phyloP scores from a whole-genome alignment of 495 filamentous ascomycete genomes.

The Pyronema omphalodes region DNA sequence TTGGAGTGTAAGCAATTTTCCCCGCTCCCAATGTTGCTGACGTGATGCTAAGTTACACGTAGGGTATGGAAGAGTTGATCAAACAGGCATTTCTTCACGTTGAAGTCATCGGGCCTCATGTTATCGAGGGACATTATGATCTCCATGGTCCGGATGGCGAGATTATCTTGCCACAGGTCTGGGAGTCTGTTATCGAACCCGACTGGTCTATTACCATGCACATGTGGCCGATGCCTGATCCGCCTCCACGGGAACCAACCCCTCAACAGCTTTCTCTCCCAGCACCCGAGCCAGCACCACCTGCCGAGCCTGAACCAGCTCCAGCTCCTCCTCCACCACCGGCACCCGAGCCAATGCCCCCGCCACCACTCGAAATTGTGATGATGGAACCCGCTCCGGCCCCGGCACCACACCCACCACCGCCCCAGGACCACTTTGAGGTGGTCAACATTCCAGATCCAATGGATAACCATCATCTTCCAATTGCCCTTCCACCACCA shows the following conservation, averaged over 20 bases:
- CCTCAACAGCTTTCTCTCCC: conserved; percentile 15
- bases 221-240: conserved; percentile 71
- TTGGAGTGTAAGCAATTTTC: conserved; percentile 37
- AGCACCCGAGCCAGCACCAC: conserved; percentile 7
- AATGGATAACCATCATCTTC: conserved; percentile 1
- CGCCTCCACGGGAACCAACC: conserved; percentile 13
- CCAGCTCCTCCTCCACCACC: conserved; percentile 9
- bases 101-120: conserved; percentile 30
- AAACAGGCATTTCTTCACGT: conserved; percentile 33
- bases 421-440: conserved; percentile 6
- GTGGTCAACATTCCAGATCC: conserved; percentile 5
- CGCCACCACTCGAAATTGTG: conserved; percentile 3
- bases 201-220: conserved; percentile 81
- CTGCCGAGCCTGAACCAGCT: conserved; percentile 7
- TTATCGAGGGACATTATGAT: conserved; percentile 33
- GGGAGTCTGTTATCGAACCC: conserved; percentile 35
- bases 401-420: conserved; percentile 11
- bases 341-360: conserved; percentile 5
- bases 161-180: conserved; percentile 34
- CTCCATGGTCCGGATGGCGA: conserved; percentile 30
- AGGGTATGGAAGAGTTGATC: conserved; percentile 39
- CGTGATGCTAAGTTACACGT: background rate
- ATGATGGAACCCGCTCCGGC: conserved; percentile 3
- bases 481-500: conserved; percentile 4
- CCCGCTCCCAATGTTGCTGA: background rate